Conservation (phyloP, 169 alveolate species). For the Eimeria acervulina region DNA sequence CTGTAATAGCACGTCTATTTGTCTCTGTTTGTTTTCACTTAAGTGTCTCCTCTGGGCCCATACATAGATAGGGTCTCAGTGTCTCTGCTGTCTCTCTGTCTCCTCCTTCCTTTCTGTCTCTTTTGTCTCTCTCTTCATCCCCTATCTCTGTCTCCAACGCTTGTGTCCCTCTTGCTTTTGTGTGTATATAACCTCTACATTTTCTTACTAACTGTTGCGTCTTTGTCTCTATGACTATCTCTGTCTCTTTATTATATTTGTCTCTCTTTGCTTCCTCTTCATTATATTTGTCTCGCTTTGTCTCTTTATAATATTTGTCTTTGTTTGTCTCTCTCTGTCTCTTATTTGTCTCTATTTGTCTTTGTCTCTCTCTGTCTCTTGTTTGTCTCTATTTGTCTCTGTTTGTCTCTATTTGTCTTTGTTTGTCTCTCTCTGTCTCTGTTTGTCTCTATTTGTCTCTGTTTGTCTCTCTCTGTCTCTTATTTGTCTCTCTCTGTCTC, state of each 20-base stretch:
- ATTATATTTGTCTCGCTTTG: neutral
- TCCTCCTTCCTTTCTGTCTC: neutral
- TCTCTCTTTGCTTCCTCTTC: neutral
- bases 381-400: neutral
- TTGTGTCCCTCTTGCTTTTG: neutral
- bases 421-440: neutral
- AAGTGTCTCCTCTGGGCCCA: neutral
- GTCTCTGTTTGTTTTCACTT: too few species aligned
- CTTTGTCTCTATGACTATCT: neutral
- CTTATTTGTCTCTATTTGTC: neutral
- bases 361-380: neutral
- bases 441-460: neutral
- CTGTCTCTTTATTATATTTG: neutral
- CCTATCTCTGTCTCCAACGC: neutral
- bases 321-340: neutral
- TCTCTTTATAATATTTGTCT: neutral
- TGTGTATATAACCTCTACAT: too few species aligned
- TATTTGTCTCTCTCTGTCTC: too few species aligned
- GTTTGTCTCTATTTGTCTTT: neutral
- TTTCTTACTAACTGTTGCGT: neutral
- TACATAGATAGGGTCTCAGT: neutral
- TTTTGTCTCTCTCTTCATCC: neutral
- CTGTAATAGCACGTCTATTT: neutral
- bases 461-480: neutral
- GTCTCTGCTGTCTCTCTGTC: neutral